These are phyloP conservation scores for Euphorbia tirucalli DNA, from an alignment of 345 rosid genomes.

Conservation along the genomic window DNA sequence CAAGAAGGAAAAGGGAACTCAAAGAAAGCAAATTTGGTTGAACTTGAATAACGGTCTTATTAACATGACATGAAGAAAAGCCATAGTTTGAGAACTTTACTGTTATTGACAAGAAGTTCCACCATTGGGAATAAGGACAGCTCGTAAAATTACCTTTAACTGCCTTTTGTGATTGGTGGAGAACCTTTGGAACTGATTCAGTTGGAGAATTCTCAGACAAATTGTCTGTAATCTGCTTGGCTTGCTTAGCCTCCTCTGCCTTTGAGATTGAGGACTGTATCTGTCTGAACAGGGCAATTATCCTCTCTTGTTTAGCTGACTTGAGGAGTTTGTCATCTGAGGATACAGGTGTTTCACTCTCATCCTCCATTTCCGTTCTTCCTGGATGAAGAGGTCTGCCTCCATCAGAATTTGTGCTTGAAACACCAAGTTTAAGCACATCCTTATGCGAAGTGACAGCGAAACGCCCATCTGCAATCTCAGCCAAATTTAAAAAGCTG, in stretches of 20 bases:
- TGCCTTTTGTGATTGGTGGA: conserved; percentile 30
- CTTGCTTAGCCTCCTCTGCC: conserved; percentile 22
- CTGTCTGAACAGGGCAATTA: conserved; percentile 46
- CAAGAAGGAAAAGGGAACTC: background rate
- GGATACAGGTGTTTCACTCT: conserved; percentile 15
- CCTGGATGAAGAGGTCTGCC: conserved; percentile 20
- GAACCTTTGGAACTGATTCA: conserved; percentile 41
- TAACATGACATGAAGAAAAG: background rate
- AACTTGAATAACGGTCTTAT: background rate
- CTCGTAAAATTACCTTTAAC: conserved; percentile 27
- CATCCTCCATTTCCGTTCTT: conserved; percentile 13
- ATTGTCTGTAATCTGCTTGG: conserved; percentile 12
- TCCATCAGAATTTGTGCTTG: conserved; percentile 29
- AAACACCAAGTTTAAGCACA: conserved; percentile 13
- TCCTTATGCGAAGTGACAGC: conserved; percentile 19
- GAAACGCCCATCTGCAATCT: conserved; percentile 41
- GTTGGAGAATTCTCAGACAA: conserved; percentile 23
- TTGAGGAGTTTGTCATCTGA: conserved; percentile 17
- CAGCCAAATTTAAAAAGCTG: conserved; percentile 74
- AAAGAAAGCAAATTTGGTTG: background rate
- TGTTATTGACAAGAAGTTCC: background rate
- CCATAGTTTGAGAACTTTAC: background rate
- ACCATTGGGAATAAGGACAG: background rate
- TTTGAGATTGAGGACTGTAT: conserved; percentile 60
- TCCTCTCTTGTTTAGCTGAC: conserved; percentile 46